Percentiles rank a stretch among this genome's conserved stretches.
phyloP scores from a whole-genome alignment of 108 stramenopile species.

The Pseudonitzschia multiseries region DNA sequence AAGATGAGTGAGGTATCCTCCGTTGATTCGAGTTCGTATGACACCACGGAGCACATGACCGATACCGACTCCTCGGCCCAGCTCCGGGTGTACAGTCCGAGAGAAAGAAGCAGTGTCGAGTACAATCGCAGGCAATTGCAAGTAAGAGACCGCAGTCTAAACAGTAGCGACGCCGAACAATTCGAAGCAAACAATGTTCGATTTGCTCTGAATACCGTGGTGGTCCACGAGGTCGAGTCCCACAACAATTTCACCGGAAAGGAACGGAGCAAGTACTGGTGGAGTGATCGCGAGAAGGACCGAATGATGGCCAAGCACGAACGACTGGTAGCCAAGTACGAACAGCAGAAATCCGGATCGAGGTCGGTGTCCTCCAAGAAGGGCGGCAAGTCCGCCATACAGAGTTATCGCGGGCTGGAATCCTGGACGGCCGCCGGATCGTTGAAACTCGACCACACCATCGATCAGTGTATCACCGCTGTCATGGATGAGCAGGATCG shows the following conservation, averaged over 20 bases:
- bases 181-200: background rate
- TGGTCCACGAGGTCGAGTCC: conserved; percentile 2
- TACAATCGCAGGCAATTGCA: background rate
- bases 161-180: background rate
- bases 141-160: background rate
- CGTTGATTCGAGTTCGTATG: background rate
- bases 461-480: conserved; percentile 16
- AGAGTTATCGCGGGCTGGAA: conserved; percentile 36
- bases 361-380: conserved; percentile 15
- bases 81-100: background rate
- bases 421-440: conserved; percentile 32
- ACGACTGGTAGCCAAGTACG: conserved; percentile 22
- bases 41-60: background rate
- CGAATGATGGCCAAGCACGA: conserved; percentile 29
- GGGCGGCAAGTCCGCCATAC: background rate
- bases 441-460: conserved; percentile 22
- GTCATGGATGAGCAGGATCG: conserved; percentile 46
- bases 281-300: conserved; percentile 29
- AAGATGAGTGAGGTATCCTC: background rate
- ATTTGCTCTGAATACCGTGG: background rate
- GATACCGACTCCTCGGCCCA: conserved; percentile 4
- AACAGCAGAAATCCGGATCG: conserved; percentile 20
- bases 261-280: conserved; percentile 32
- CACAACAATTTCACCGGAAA: conserved; percentile 16
- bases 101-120: background rate